Evolutionary conservation across 805 yeast species (phyloP), one percentile per base, ranked within the genome.

Genomic region (Nakazawaea populi): DNA sequence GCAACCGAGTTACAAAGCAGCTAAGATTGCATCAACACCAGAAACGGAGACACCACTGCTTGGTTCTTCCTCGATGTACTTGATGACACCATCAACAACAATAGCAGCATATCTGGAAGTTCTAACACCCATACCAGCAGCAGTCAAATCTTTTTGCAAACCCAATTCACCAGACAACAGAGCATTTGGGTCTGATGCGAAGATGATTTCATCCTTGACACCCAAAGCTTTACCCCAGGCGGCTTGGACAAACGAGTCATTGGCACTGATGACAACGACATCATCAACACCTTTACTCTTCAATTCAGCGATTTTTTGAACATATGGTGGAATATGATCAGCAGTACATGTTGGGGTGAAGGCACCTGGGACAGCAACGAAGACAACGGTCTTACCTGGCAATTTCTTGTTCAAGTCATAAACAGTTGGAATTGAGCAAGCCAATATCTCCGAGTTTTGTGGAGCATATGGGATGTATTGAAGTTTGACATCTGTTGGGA

Each of bases 311-410:
- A 62, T 47, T 38, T 65, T 63, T 6, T 57, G 52, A 42, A 73
- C 59, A 57, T 65, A 73, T 5, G 62, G 68, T 14, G 78, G 78
- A 45, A 73, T 64, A 57, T 74, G 78, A 29, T 59, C 56, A 50
- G 71, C 76, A 12, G 77, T 71, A 68, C 94, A 87, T 6, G 92
- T 81, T 51, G 92, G 95, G 30, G 96, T 87, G 75, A 87, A 88
- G 9, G 96, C 94, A 55, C 91, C 95, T 55, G 95, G 94, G 35
- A 87, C 79, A 42, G 74, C 68, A 42, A 77, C 75, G 48, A 76
- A 58, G 7, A 70, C 67, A 27, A 72, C 69, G 29, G 67, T 72
- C 52, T 66, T 70, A 46, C 72, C 74, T 24, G 71, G 65, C 31
- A 71, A 58, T 43, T 64, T 54, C 49, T 61, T 62, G 2, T 63